These are phyloP conservation scores for Nicotiana tabacum DNA, from an alignment of 257 asterid species.

Conservation along the genomic window DNA sequence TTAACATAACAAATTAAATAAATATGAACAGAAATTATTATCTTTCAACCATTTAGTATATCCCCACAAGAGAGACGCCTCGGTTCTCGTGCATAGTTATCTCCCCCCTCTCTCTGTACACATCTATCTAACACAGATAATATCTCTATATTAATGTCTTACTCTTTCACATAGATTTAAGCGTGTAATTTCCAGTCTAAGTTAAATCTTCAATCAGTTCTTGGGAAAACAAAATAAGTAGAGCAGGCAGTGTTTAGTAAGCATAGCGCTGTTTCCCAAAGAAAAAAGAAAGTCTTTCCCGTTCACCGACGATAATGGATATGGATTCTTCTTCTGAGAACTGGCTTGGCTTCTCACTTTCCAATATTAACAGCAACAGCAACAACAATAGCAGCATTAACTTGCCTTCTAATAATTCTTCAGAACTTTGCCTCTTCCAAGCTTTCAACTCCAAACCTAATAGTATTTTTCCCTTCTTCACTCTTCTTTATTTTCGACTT, in stretches of 20 bases:
- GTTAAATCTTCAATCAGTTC: not conserved
- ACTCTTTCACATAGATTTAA: not conserved
- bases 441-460: constrained; percentile 32
- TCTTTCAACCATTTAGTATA: not conserved
- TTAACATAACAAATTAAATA: not conserved
- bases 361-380: constrained; percentile 25
- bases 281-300: constrained; percentile 25
- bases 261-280: constrained; percentile 52
- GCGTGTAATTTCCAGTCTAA: not conserved
- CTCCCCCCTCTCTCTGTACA: not conserved
- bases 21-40: not conserved
- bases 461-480: not conserved
- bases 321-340: constrained; percentile 57
- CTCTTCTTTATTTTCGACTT: not conserved
- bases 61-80: not conserved
- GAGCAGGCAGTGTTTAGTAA: not conserved
- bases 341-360: constrained; percentile 89
- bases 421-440: constrained; percentile 37
- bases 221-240: not conserved
- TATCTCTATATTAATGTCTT: constrained; percentile 4
- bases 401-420: constrained; percentile 10
- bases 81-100: not conserved
- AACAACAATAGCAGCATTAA: not conserved
- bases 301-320: constrained; percentile 33
- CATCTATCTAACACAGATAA: not conserved